Percentiles rank a stretch among this genome's conserved stretches.
Conservation (phyloP, 139 green algal genomes). For the Zygnema circumcarinatum region DNA sequence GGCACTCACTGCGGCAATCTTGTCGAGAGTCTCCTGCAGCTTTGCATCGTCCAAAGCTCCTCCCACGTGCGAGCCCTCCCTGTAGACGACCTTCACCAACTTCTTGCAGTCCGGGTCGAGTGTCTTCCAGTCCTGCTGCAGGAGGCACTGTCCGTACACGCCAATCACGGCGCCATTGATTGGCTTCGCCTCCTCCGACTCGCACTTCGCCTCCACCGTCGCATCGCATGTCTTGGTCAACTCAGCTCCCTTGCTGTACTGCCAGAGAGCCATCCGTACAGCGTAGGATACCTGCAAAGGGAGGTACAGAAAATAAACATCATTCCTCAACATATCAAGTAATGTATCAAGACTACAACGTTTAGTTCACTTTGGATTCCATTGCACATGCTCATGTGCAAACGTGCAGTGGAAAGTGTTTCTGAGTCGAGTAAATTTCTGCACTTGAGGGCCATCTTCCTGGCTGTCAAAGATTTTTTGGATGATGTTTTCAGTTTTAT, state of each 20-base stretch:
- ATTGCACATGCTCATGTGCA: too few species aligned
- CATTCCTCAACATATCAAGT: background rate
- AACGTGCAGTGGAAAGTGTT: background rate
- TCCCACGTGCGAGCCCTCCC: slow-evolving; percentile 29
- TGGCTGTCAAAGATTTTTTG: too few species aligned
- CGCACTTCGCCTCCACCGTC: slow-evolving; percentile 69
- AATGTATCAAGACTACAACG: background rate
- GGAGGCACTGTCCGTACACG: slow-evolving; percentile 76
- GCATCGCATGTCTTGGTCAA: slow-evolving; percentile 80
- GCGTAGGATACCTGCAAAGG: slow-evolving; percentile 77
- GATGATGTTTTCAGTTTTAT: too few species aligned
- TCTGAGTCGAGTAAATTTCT: too few species aligned
- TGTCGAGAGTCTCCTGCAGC: slow-evolving; percentile 35
- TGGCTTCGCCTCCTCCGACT: slow-evolving; percentile 34
- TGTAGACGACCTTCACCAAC: slow-evolving; percentile 36
- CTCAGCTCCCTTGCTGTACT: slow-evolving; percentile 69
- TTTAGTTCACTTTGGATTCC: background rate
- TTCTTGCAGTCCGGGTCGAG: slow-evolving; percentile 12
- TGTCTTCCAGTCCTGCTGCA: background rate
- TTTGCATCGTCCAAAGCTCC: slow-evolving; percentile 16
- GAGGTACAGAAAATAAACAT: background rate
- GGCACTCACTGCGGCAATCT: slow-evolving; percentile 23
- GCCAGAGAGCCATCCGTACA: slow-evolving; percentile 84
- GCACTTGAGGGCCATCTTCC: too few species aligned
- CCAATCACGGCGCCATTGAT: slow-evolving; percentile 63